phyloP scores from a whole-genome alignment of 2,329 filamentous ascomycete species.

The Polychaeton citri region DNA sequence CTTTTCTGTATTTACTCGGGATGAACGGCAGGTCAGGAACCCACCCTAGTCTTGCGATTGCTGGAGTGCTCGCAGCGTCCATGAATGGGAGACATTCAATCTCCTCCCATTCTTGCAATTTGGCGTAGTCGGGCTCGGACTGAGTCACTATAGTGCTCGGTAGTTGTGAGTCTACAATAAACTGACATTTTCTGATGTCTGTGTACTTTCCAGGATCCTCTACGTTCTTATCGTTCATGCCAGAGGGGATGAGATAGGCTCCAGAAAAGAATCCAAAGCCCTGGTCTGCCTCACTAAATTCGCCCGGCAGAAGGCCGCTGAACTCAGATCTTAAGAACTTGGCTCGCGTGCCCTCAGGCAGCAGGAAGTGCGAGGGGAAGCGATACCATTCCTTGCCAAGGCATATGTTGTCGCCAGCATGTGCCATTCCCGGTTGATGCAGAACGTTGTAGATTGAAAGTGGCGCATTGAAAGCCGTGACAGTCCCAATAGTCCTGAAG shows the following conservation, averaged over 20 bases:
- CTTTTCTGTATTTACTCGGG: constrained; percentile 55
- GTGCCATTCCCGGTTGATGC: constrained; percentile 40
- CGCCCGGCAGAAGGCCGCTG: constrained; percentile 72
- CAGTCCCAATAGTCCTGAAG: constrained; percentile 61
- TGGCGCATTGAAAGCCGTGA: constrained; percentile 73
- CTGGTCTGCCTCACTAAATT: constrained; percentile 63
- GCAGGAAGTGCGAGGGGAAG: constrained; percentile 84
- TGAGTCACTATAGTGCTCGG: constrained; percentile 45
- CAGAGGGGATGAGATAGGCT: constrained; percentile 67
- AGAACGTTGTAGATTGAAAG: constrained; percentile 57
- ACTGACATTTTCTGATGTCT: constrained; percentile 61
- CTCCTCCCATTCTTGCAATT: constrained; percentile 65
- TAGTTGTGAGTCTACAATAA: constrained; percentile 79
- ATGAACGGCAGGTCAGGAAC: constrained; percentile 58
- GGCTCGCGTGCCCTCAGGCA: constrained; percentile 68
- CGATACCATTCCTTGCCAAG: constrained; percentile 97
- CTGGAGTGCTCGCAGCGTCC: constrained; percentile 60
- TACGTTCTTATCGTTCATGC: constrained; percentile 84
- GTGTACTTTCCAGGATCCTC: constrained; percentile 82
- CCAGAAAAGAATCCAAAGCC: constrained; percentile 54
- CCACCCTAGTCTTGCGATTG: constrained; percentile 69
- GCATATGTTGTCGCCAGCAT: constrained; percentile 58
- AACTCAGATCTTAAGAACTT: constrained; percentile 92
- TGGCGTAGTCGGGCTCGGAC: constrained; percentile 68
- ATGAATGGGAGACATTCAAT: constrained; percentile 68